A percentile compares a stretch with the other conserved stretches of the same genome.
phyloP scores from a whole-genome alignment of 148 eudicot species.

The Rhododendron ovatum region DNA sequence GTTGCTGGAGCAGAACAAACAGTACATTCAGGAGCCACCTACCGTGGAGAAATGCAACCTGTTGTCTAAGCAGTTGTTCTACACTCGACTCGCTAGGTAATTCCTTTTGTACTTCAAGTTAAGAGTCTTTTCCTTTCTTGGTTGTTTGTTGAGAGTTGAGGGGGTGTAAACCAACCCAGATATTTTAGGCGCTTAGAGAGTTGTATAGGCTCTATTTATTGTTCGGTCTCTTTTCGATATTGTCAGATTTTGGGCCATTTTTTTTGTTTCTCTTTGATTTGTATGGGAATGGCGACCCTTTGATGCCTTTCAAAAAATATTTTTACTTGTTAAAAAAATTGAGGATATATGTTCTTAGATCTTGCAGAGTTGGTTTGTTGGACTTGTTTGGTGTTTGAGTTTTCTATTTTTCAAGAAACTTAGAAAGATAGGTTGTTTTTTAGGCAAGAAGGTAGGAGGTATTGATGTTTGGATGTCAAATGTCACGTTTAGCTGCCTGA shows the following conservation, averaged over 20 bases:
- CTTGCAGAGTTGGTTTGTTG: neutral
- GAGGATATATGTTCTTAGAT: neutral
- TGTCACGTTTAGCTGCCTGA: neutral
- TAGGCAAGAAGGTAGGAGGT: neutral
- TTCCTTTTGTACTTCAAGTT: neutral
- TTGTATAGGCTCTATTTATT: neutral
- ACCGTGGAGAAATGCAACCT: slow-evolving; percentile 41
- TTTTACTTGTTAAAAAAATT: neutral
- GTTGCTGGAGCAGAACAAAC: slow-evolving; percentile 48
- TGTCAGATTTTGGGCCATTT: neutral
- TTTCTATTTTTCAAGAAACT: neutral
- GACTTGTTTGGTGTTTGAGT: neutral
- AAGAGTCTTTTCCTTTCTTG: neutral
- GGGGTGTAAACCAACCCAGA: neutral
- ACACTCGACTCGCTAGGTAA: slow-evolving; percentile 60
- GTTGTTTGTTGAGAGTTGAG: neutral
- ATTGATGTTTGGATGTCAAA: neutral
- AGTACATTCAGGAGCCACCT: slow-evolving; percentile 42
- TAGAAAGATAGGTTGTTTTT: neutral
- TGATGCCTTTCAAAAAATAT: neutral
- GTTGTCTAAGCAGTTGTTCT: slow-evolving; percentile 41
- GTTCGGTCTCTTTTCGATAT: neutral
- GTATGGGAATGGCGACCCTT: neutral
- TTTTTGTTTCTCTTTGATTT: neutral
- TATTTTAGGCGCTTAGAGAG: neutral